Conservation (phyloP, 140 eudicot species). For the Senecio squalidus region DNA sequence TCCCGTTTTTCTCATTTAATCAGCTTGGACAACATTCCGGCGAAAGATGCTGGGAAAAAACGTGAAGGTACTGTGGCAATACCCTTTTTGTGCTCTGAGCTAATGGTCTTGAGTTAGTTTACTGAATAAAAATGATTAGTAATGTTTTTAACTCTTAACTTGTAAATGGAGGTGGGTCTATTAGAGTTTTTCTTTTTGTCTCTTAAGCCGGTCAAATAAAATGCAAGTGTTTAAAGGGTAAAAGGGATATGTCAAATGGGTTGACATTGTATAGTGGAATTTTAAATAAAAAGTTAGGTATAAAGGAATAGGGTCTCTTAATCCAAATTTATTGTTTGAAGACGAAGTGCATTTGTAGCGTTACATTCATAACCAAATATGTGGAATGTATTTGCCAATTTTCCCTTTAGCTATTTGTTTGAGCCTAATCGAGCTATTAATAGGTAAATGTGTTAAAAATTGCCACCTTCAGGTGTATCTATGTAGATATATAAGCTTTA, state of each 20-base stretch:
- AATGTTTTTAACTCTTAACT: not conserved
- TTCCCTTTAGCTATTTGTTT: not conserved
- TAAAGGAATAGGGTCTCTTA: too few relatives aligned
- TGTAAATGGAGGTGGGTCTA: too few relatives aligned
- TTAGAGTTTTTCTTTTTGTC: too few relatives aligned
- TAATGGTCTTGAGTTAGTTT: slow-evolving; percentile 2
- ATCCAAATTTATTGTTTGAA: not conserved
- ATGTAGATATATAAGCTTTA: not conserved
- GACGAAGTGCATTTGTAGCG: not conserved
- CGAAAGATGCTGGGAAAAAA: slow-evolving; percentile 22
- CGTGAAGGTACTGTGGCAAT: slow-evolving; percentile 29
- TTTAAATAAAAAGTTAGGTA: too few relatives aligned
- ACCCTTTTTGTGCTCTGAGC: slow-evolving; percentile 3
- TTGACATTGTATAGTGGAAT: too few relatives aligned
- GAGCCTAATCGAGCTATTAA: not conserved
- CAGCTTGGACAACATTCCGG: slow-evolving; percentile 18
- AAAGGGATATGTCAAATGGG: too few relatives aligned
- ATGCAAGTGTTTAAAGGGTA: too few relatives aligned
- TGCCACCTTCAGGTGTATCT: not conserved
- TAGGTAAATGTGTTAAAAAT: not conserved
- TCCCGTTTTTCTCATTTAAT: slow-evolving; percentile 14
- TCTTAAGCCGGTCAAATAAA: too few relatives aligned
- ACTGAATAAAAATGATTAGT: not conserved
- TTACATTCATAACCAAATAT: not conserved
- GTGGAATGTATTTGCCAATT: not conserved